Evolutionary conservation across 129 eudicot species (phyloP), one percentile per base, ranked within the genome.

Genomic region (Heracleum sosnowskyi): DNA sequence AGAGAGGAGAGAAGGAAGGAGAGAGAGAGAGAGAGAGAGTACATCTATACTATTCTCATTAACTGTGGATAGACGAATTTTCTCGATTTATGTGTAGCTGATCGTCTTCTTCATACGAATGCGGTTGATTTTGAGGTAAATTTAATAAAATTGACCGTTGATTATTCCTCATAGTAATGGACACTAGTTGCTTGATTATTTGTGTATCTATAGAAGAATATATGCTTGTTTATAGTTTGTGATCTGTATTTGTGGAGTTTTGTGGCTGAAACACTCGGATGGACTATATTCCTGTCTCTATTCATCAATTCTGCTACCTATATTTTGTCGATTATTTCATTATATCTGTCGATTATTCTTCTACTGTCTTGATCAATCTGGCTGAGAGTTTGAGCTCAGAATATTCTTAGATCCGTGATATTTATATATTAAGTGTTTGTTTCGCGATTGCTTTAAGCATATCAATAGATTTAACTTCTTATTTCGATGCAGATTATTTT

Each of bases 401-500:
- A 76, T 39, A 26, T 16, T 45, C 39, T 45, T 42, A 44, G 70
- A 68, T 73, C 64, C 40, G 33, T 42, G n/a, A 69, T 51, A 40
- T 18, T 6, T 57, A 77, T 68, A 75, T 20, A 76, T 26, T 39
- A 40, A 35, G 36, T 60, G 28, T 22, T 36, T 18, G 26, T 36
- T 37, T 71, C 18, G n/a, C 18, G 5, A 39, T 36, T 71, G 8
- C 2, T 70, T 70, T 70, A 37, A 33, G 16, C 35, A 11, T n/a
- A 24, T 70, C 9, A 22, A 44, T 16, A 46, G 37, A 28, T 74
- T 75, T 57, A 20, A 26, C 5, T 77, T 69, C 37, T 57, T 10
- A 11, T 33, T 22, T 84, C 80, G 86, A 76, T 83, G 86, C 85
- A 81, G 85, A 76, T 74, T 9, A 9, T 57, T 73, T 26, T 40